phyloP scores from a whole-genome alignment of 2,329 filamentous ascomycete species.

The Purpureocillium lavendulum region DNA sequence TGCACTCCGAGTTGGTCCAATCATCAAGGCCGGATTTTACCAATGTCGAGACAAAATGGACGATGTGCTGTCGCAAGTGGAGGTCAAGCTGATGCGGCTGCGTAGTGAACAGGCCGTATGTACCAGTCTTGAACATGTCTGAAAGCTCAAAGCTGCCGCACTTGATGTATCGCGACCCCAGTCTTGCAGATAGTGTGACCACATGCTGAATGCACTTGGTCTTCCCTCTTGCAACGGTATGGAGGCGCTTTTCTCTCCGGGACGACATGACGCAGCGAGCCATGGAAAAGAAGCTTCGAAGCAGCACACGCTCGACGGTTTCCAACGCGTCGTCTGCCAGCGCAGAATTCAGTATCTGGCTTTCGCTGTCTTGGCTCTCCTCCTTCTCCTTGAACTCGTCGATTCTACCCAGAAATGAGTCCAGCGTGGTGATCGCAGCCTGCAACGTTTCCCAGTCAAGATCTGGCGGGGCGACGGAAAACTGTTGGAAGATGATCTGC shows the following conservation, averaged over 20 bases:
- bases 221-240: conserved; percentile 8
- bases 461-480: conserved; percentile 30
- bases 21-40: conserved; percentile 37
- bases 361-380: conserved; percentile 28
- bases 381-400: conserved; percentile 30
- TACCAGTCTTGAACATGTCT: conserved; percentile 36
- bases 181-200: conserved; percentile 34
- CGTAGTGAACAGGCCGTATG: conserved; percentile 41
- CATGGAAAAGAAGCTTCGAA: conserved; percentile 38
- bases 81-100: conserved; percentile 28
- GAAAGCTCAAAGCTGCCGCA: conserved; percentile 34
- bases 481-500: conserved; percentile 40
- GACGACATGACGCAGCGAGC: conserved; percentile 27
- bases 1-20: conserved; percentile 35
- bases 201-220: conserved; percentile 33
- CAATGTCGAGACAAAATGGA: conserved; percentile 43
- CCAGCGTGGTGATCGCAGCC: conserved; percentile 36
- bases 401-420: conserved; percentile 36
- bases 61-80: conserved; percentile 34
- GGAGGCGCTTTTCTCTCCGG: conserved; percentile 6
- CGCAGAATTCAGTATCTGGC: conserved; percentile 27
- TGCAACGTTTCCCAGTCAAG: conserved; percentile 41
- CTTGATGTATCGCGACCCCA: conserved; percentile 36
- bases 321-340: conserved; percentile 37
- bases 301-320: conserved; percentile 40